Evolutionary conservation across 495 filamentous ascomycete genomes (phyloP).

Genomic region (Parathielavia hyrcaniae): DNA sequence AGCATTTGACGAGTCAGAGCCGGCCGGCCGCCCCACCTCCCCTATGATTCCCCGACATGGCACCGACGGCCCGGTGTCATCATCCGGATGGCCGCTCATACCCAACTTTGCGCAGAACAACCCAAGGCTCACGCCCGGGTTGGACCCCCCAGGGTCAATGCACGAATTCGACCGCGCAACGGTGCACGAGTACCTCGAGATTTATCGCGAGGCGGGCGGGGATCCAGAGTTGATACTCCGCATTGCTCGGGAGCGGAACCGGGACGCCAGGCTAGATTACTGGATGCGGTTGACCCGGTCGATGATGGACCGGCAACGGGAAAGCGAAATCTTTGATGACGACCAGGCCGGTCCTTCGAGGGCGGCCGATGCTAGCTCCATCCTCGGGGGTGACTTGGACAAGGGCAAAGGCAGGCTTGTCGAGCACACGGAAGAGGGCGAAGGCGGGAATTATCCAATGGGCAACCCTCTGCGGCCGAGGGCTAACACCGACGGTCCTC

Average conservation of each 20-base stretch:
- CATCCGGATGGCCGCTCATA: neutral
- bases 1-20: no score
- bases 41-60: neutral
- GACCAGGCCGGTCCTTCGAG: neutral
- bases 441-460: constrained; percentile 13
- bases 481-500: constrained; percentile 46
- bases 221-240: constrained; percentile 53
- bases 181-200: constrained; percentile 46
- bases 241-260: constrained; percentile 57
- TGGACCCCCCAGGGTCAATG: neutral
- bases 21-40: no score
- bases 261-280: constrained; percentile 50
- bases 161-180: constrained; percentile 14
- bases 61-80: neutral
- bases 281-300: constrained; percentile 39
- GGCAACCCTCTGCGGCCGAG: constrained; percentile 25
- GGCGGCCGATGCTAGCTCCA: neutral
- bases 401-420: constrained; percentile 15
- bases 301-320: constrained; percentile 22
- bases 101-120: neutral
- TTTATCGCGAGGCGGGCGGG: constrained; percentile 50
- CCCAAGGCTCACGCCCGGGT: no score
- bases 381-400: constrained; percentile 10
- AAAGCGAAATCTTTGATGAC: neutral
- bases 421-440: constrained; percentile 7